Percentiles rank a stretch among this genome's conserved stretches.
phyloP scores from a whole-genome alignment of 768 basidiomycete species.

The Cyathus striatus region DNA sequence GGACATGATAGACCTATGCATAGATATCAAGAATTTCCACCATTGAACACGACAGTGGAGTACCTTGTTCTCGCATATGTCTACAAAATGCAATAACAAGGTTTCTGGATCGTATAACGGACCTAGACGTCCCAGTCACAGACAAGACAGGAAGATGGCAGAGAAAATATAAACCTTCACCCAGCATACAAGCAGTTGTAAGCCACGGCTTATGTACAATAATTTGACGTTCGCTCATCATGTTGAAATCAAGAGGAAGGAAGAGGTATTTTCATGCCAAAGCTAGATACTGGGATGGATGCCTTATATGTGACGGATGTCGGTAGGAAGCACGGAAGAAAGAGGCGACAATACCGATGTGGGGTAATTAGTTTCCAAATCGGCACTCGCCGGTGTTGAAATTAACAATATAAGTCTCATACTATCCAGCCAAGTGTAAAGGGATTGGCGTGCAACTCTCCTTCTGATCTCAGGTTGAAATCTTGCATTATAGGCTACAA shows the following conservation, averaged over 20 bases:
- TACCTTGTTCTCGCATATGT: slow-evolving; percentile 55
- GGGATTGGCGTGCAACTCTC: background rate
- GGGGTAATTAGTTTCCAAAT: slow-evolving; percentile 21
- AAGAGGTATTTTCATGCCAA: background rate
- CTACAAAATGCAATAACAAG: slow-evolving; percentile 60
- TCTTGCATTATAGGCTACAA: slow-evolving; percentile 9
- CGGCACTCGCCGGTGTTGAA: slow-evolving; percentile 15
- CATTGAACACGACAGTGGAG: too few relatives aligned
- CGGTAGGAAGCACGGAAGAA: slow-evolving; percentile 10
- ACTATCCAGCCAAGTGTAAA: too few relatives aligned
- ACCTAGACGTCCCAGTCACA: too few relatives aligned
- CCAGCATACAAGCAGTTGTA: slow-evolving; percentile 48
- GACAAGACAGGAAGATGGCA: slow-evolving; percentile 11
- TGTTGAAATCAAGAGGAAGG: background rate
- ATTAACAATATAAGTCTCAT: too few relatives aligned
- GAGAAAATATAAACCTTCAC: slow-evolving; percentile 55
- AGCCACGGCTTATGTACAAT: slow-evolving; percentile 42
- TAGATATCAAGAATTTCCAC: too few relatives aligned
- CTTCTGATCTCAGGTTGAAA: slow-evolving; percentile 8
- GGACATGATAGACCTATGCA: slow-evolving; percentile 47
- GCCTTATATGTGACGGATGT: slow-evolving; percentile 16
- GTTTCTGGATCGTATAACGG: slow-evolving; percentile 57
- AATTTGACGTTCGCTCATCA: slow-evolving; percentile 21
- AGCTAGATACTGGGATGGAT: slow-evolving; percentile 5
- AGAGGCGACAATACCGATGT: slow-evolving; percentile 12